These are phyloP conservation scores for Stagonosporopsis tanaceti DNA, from an alignment of 2,329 filamentous ascomycete genomes.

Conservation along the genomic window DNA sequence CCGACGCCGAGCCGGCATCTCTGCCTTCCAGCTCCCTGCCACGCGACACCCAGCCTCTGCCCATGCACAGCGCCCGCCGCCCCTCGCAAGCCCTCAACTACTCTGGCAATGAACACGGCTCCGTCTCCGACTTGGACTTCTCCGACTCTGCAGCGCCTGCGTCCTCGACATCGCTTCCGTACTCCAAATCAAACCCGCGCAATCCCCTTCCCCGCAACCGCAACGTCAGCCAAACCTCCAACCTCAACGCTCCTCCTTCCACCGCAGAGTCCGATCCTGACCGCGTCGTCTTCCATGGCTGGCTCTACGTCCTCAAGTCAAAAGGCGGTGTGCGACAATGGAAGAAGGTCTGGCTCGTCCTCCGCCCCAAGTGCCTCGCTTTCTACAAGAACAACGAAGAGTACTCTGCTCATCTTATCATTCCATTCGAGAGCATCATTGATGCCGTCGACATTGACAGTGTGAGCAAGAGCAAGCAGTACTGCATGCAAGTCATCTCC, in stretches of 20 bases:
- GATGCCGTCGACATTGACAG: slow-evolving; percentile 93
- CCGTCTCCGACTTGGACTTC: slow-evolving; percentile 88
- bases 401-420: slow-evolving; percentile 84
- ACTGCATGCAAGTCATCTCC: slow-evolving; percentile 91
- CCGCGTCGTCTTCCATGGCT: slow-evolving; percentile 92
- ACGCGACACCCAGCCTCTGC: slow-evolving; percentile 26
- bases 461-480: slow-evolving; percentile 80
- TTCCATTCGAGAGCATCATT: slow-evolving; percentile 80
- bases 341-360: slow-evolving; percentile 93
- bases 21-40: slow-evolving; percentile 30
- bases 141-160: slow-evolving; percentile 70
- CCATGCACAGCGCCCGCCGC: slow-evolving; percentile 55
- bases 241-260: slow-evolving; percentile 45
- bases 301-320: slow-evolving; percentile 83
- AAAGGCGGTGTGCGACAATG: slow-evolving; percentile 87
- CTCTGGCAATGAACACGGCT: slow-evolving; percentile 73
- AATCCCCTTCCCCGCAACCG: slow-evolving; percentile 46
- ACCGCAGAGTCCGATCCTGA: slow-evolving; percentile 67
- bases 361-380: slow-evolving; percentile 83
- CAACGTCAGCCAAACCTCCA: slow-evolving; percentile 71
- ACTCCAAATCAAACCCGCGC: slow-evolving; percentile 20
- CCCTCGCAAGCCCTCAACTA: slow-evolving; percentile 70
- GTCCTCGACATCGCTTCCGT: slow-evolving; percentile 45
- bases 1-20: slow-evolving; percentile 52
- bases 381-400: slow-evolving; percentile 94